Conservation (phyloP, 2,329 filamentous ascomycete genomes). For the Fusarium nanum region DNA sequence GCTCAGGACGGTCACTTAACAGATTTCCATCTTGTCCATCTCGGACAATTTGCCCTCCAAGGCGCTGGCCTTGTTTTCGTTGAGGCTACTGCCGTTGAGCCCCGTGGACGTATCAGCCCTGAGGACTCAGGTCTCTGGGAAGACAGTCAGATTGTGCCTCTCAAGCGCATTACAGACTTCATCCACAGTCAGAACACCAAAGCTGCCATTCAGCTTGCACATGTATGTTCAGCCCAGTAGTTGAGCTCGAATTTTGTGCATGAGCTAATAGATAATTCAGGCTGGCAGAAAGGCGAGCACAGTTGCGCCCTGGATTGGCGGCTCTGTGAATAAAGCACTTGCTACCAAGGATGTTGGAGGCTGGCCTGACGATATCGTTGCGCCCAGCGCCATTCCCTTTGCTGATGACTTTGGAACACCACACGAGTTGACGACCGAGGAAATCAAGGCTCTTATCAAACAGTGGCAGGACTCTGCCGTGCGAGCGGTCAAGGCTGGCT, state of each 20-base stretch:
- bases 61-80: conserved; percentile 80
- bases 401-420: conserved; percentile 70
- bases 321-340: conserved; percentile 59
- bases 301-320: conserved; percentile 71
- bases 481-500: conserved; percentile 74
- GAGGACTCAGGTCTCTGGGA: conserved; percentile 85
- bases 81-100: conserved; percentile 80
- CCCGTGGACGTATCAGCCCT: conserved; percentile 85
- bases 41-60: conserved; percentile 80
- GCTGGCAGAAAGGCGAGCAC: conserved; percentile 75
- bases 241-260: neutral
- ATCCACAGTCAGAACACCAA: conserved; percentile 82
- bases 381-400: conserved; percentile 66
- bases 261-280: conserved; percentile 2
- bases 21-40: conserved; percentile 84
- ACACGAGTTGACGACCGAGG: conserved; percentile 73
- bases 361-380: conserved; percentile 68
- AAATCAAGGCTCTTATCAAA: conserved; percentile 74
- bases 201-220: conserved; percentile 82
- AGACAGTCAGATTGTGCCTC: conserved; percentile 80
- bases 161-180: conserved; percentile 79
- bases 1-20: conserved; percentile 75
- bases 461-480: conserved; percentile 69
- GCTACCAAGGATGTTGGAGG: conserved; percentile 65
- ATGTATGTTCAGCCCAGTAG: conserved; percentile 57